A percentile compares a stretch with the other conserved stretches of the same genome.
These are phyloP conservation scores for Penicillium bovifimosum DNA, from an alignment of 495 filamentous ascomycete species.

Conservation along the genomic window DNA sequence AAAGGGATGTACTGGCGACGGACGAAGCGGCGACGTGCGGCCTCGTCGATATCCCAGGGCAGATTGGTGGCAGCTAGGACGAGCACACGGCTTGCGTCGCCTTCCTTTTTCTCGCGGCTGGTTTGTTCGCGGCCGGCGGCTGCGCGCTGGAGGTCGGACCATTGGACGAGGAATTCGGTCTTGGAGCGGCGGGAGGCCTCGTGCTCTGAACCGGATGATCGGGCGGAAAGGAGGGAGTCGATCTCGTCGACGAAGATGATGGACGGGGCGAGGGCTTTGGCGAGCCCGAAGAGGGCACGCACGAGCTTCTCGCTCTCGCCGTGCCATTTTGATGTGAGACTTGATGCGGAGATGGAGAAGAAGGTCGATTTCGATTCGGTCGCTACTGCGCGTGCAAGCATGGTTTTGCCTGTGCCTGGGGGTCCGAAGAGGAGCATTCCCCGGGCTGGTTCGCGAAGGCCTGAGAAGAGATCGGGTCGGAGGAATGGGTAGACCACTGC, in stretches of 20 bases:
- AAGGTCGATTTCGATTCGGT: constrained; percentile 95
- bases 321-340: constrained; percentile 91
- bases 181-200: constrained; percentile 93
- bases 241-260: constrained; percentile 99
- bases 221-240: constrained; percentile 83
- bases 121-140: constrained; percentile 77
- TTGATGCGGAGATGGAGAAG: constrained; percentile 93
- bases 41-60: constrained; percentile 98
- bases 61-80: constrained; percentile 95
- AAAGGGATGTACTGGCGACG: constrained; percentile 93
- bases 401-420: constrained; percentile 95
- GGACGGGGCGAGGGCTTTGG: constrained; percentile 83
- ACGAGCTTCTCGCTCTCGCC: constrained; percentile 97
- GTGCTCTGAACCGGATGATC: constrained; percentile 79
- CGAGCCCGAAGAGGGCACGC: constrained; percentile 82
- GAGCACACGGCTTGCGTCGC: constrained; percentile 85
- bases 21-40: constrained; percentile 85
- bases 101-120: constrained; percentile 62
- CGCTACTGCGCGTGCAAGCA: constrained; percentile 92
- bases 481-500: constrained; percentile 97
- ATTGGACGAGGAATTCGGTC: constrained; percentile 97
- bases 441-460: constrained; percentile 85
- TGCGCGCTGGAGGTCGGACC: constrained; percentile 87
- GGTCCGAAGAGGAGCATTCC: constrained; percentile 97
- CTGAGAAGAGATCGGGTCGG: constrained; percentile 92